These are phyloP conservation scores for Cylindrodendrum hubeiense DNA, from an alignment of 2,329 filamentous ascomycete genomes.

Conservation along the genomic window DNA sequence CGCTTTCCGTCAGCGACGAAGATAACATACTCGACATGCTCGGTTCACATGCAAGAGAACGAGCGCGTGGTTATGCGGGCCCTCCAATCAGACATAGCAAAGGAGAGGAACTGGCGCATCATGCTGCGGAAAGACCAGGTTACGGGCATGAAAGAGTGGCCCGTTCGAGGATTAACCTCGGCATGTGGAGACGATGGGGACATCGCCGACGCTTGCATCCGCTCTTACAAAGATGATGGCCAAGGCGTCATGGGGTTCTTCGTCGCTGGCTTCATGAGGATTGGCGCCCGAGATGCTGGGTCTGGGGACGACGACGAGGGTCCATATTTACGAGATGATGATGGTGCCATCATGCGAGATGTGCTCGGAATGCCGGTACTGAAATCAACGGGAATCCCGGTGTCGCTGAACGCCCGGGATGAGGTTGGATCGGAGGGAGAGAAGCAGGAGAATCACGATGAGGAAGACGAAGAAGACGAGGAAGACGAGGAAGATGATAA, in stretches of 20 bases:
- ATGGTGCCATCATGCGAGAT: constrained; percentile 63
- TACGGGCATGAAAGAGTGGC: constrained; percentile 81
- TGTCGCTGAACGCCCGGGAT: constrained; percentile 41
- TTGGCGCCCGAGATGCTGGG: constrained; percentile 33
- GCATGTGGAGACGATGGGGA: constrained; percentile 62
- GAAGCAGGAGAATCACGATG: constrained; percentile 42
- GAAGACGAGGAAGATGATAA: constrained; percentile 34
- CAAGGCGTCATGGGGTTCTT: constrained; percentile 96
- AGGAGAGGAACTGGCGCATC: constrained; percentile 80
- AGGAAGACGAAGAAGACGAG: constrained; percentile 36
- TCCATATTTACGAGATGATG: constrained; percentile 66
- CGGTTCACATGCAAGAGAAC: constrained; percentile 88
- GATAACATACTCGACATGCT: constrained; percentile 95
- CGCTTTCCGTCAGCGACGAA: constrained; percentile 79
- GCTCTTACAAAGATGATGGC: constrained; percentile 84
- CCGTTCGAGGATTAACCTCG: constrained; percentile 69
- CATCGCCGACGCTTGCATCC: constrained; percentile 80
- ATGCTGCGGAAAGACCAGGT: constrained; percentile 79
- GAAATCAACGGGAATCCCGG: constrained; percentile 49
- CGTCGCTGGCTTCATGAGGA: constrained; percentile 81
- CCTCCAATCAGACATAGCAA: constrained; percentile 75
- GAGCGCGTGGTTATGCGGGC: constrained; percentile 84
- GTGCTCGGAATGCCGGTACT: constrained; percentile 53
- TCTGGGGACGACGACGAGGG: constrained; percentile 51
- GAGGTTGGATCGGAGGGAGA: constrained; percentile 34